phyloP scores from a whole-genome alignment of 192 early-diverging fungal species.

The Paraglomus occultum region DNA sequence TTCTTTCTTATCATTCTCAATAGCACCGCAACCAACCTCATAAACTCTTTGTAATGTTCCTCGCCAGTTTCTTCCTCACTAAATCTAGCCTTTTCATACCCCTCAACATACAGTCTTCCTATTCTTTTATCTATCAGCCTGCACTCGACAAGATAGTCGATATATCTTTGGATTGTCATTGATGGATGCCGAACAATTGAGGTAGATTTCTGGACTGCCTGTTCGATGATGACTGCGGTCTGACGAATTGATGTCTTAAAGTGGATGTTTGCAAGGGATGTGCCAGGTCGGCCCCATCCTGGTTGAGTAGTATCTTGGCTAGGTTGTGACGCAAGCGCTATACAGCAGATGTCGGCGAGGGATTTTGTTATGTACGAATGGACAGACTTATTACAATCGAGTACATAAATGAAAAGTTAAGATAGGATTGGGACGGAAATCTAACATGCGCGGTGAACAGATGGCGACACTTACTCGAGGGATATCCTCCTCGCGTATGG shows the following conservation, averaged over 20 bases:
- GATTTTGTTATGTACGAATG: constrained; percentile 43
- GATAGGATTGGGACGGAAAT: not conserved
- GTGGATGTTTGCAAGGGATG: constrained; percentile 45
- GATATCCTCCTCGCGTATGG: constrained; percentile 44
- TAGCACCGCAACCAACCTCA: constrained; percentile 13
- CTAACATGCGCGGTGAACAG: not conserved
- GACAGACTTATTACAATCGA: constrained; percentile 38
- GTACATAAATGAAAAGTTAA: not conserved
- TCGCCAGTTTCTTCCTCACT: constrained; percentile 30
- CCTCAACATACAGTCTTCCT: constrained; percentile 51
- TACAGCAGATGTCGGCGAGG: constrained; percentile 38
- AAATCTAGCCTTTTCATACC: constrained; percentile 58
- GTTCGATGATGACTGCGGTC: constrained; percentile 55
- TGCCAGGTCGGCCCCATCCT: constrained; percentile 56
- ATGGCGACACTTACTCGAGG: constrained; percentile 41
- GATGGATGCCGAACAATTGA: constrained; percentile 45
- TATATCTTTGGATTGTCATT: constrained; percentile 51
- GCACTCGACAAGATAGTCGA: constrained; percentile 51
- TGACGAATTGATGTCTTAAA: constrained; percentile 56
- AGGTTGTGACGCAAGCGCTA: constrained; percentile 44
- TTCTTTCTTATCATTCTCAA: not conserved
- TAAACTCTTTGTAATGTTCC: constrained; percentile 24
- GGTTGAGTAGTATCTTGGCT: constrained; percentile 42
- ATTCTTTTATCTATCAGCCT: constrained; percentile 43
- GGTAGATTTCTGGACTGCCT: constrained; percentile 37